phyloP scores from a whole-genome alignment of 1,284 basidiomycete genomes.

The Omphalotus olearius region DNA sequence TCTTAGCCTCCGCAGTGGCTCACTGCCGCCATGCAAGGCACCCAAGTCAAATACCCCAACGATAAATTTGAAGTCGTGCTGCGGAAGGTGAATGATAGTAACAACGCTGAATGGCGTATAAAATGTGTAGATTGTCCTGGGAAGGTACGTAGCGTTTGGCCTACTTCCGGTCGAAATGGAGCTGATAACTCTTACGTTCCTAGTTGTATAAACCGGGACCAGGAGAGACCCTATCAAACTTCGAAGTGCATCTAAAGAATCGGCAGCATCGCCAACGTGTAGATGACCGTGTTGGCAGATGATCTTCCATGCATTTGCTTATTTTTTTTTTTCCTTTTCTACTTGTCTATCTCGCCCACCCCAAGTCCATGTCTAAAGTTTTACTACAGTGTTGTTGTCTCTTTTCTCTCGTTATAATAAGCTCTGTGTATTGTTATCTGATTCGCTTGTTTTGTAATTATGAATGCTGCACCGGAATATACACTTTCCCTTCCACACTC shows the following conservation, averaged over 20 bases:
- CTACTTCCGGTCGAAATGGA: not conserved
- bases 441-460: slow-evolving; percentile 4
- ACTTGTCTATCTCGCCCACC: not conserved
- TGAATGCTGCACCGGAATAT: not conserved
- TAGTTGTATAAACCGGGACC: slow-evolving; percentile 93
- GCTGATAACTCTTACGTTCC: slow-evolving; percentile 5
- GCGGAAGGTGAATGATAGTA: slow-evolving; percentile 48
- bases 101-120: slow-evolving; percentile 80
- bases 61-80: slow-evolving; percentile 82
- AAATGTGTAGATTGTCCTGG: slow-evolving; percentile 95
- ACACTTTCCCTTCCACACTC: not conserved
- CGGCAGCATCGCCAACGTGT: slow-evolving; percentile 45
- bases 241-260: slow-evolving; percentile 83
- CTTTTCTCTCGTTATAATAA: slow-evolving; percentile 1
- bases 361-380: too few relatives aligned
- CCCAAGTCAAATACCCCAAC: slow-evolving; percentile 74
- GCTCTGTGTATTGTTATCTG: slow-evolving; percentile 4
- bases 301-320: slow-evolving; percentile 6
- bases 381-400: not conserved
- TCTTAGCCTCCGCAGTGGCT: slow-evolving; percentile 72
- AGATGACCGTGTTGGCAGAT: slow-evolving; percentile 33
- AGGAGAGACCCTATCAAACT: slow-evolving; percentile 86
- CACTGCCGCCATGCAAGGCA: slow-evolving; percentile 51
- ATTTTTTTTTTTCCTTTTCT: not conserved
- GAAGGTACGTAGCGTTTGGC: slow-evolving; percentile 52